phyloP scores from a whole-genome alignment of 495 filamentous ascomycete species.

The Penicillium macrosclerotiorum region DNA sequence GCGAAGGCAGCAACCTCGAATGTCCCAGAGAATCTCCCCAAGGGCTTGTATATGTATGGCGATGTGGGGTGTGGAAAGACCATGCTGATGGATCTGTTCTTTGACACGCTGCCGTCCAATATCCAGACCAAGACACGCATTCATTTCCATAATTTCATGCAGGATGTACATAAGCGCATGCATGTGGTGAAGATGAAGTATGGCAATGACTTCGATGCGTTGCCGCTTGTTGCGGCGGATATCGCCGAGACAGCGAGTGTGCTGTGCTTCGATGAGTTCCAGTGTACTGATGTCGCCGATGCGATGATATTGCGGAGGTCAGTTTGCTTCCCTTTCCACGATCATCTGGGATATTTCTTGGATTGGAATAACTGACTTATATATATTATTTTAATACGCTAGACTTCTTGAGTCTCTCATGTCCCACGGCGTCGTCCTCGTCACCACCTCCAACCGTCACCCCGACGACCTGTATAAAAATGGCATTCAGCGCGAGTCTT shows the following conservation, averaged over 20 bases:
- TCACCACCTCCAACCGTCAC: constrained; percentile 96
- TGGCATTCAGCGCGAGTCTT: constrained; percentile 91
- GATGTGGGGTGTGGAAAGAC: constrained; percentile 98
- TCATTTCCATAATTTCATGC: constrained; percentile 99
- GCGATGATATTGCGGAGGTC: constrained; percentile 91
- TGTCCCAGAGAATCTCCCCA: constrained; percentile 74
- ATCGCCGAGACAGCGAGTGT: constrained; percentile 84
- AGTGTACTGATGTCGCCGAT: constrained; percentile 97
- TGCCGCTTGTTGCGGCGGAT: constrained; percentile 90
- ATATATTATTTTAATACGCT: not conserved
- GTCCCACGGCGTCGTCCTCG: constrained; percentile 92
- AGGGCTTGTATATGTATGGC: constrained; percentile 92
- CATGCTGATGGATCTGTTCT: constrained; percentile 99
- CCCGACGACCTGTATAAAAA: constrained; percentile 97
- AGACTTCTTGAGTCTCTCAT: constrained; percentile 86
- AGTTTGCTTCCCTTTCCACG: constrained; percentile 4
- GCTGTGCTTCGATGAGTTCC: constrained; percentile 97
- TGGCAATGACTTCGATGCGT: constrained; percentile 86
- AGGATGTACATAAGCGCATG: constrained; percentile 90
- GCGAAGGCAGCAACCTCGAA: constrained; percentile 29
- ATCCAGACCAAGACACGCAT: constrained; percentile 88
- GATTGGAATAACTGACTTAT: not conserved
- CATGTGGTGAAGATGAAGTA: constrained; percentile 86
- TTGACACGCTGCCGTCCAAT: constrained; percentile 80
- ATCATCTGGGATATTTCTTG: not conserved